Evolutionary conservation across 768 basidiomycete genomes (phyloP).

Genomic region (Boletellus sp.): DNA sequence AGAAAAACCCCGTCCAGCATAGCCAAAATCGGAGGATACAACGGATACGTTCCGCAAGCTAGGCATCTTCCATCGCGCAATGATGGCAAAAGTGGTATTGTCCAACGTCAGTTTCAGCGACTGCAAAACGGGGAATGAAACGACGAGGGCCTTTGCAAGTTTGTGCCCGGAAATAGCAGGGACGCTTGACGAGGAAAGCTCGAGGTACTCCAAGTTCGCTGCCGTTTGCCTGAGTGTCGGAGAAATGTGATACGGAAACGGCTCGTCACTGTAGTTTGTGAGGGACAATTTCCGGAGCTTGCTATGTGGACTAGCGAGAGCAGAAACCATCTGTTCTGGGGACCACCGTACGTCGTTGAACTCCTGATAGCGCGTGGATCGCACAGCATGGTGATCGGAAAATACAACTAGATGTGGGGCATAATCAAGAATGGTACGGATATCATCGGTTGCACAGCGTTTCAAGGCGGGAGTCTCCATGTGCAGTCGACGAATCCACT

Average conservation of each 20-base stretch:
- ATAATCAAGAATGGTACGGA: conserved; percentile 66
- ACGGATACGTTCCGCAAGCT: conserved; percentile 60
- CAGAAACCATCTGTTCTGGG: conserved; percentile 55
- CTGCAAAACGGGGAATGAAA: conserved; percentile 57
- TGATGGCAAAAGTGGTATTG: conserved; percentile 64
- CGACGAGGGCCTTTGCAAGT: conserved; percentile 19
- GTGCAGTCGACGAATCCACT: conserved; percentile 59
- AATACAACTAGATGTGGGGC: conserved; percentile 57
- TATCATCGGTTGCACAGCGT: conserved; percentile 60
- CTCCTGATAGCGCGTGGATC: conserved; percentile 48
- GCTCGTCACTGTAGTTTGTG: conserved; percentile 69
- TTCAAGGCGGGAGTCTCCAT: conserved; percentile 65
- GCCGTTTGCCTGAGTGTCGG: conserved; percentile 52
- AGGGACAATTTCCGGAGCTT: conserved; percentile 58
- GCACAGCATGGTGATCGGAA: conserved; percentile 61
- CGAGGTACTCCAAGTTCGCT: conserved; percentile 59
- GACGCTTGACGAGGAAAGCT: conserved; percentile 57
- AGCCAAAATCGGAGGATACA: conserved; percentile 66
- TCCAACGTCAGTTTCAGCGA: conserved; percentile 70
- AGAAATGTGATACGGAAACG: conserved; percentile 52
- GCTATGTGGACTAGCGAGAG: conserved; percentile 53
- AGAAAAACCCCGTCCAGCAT: conserved; percentile 61
- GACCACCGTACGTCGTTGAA: conserved; percentile 43
- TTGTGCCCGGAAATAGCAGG: conserved; percentile 36
- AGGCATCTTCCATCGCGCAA: conserved; percentile 67